Conservation (phyloP, 176 grass and related monocot genomes). For the Eragrostis nindensis region DNA sequence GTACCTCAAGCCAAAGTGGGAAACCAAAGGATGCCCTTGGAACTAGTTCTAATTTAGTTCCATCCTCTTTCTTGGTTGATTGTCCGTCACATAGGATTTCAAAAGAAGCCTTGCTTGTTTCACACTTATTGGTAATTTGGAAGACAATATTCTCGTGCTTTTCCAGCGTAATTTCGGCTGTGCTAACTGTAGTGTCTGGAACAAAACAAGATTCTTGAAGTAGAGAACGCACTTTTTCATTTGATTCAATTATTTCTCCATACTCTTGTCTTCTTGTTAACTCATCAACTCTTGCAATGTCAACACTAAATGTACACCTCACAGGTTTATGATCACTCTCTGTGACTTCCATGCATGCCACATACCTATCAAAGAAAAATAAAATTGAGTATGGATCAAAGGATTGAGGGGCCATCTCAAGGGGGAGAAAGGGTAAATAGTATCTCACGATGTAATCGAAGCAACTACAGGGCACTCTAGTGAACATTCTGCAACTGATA, state of each 20-base stretch:
- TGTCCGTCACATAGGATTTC: constrained; percentile 80
- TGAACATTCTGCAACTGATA: constrained; percentile 82
- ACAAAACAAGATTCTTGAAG: constrained; percentile 69
- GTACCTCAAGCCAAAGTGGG: constrained; percentile 94
- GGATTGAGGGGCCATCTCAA: constrained; percentile 19
- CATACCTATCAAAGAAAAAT: constrained; percentile 69
- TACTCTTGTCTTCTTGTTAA: constrained; percentile 84
- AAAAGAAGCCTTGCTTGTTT: constrained; percentile 74
- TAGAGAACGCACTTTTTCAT: constrained; percentile 66
- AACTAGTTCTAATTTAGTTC: constrained; percentile 58
- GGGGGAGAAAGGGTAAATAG: constrained; percentile 26
- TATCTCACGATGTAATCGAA: constrained; percentile 79
- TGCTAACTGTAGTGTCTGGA: constrained; percentile 82
- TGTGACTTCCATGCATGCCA: constrained; percentile 89
- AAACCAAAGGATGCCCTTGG: constrained; percentile 89
- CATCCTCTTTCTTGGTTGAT: constrained; percentile 59
- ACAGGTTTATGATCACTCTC: constrained; percentile 99
- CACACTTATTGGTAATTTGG: constrained; percentile 71
- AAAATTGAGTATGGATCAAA: constrained; percentile 43
- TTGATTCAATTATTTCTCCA: constrained; percentile 72
- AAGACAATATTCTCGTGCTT: constrained; percentile 34
- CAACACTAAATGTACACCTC: constrained; percentile 88
- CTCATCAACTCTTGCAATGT: constrained; percentile 87
- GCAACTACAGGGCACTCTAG: constrained; percentile 92
- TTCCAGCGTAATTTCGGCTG: constrained; percentile 60